phyloP scores from a whole-genome alignment of 2,329 filamentous ascomycete species.

The Botryosphaeria dothidea region DNA sequence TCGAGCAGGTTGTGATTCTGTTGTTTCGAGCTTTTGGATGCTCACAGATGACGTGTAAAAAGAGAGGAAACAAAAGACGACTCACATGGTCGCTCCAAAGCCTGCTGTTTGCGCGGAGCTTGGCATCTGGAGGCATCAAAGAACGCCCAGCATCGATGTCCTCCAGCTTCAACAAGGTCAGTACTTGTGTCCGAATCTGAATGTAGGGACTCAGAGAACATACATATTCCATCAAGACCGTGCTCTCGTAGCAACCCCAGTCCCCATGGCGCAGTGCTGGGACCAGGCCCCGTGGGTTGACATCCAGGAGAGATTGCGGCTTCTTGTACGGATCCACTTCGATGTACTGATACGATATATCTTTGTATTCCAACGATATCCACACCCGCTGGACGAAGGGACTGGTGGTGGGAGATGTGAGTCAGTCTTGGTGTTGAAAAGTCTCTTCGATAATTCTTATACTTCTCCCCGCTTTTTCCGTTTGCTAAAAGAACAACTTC shows the following conservation, averaged over 20 bases:
- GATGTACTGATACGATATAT: conserved; percentile 79
- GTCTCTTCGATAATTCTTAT: background rate
- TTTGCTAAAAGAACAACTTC: background rate
- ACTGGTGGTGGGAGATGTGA: conserved; percentile 41
- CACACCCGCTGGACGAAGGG: conserved; percentile 87
- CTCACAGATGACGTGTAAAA: too few relatives aligned
- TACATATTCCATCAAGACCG: conserved; percentile 83
- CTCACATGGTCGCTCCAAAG: conserved; percentile 77
- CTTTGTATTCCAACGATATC: conserved; percentile 83
- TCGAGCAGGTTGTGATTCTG: too few relatives aligned
- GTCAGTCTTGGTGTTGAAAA: background rate
- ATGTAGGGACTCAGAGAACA: background rate
- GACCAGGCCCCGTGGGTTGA: conserved; percentile 74
- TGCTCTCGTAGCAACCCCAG: conserved; percentile 81
- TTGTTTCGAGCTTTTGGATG: too few relatives aligned
- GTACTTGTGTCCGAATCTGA: background rate
- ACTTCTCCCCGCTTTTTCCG: too few relatives aligned
- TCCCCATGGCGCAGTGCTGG: conserved; percentile 76
- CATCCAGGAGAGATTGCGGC: conserved; percentile 68
- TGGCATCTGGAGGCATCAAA: conserved; percentile 66
- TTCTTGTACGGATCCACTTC: conserved; percentile 81
- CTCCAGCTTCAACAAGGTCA: conserved; percentile 61
- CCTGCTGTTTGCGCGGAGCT: conserved; percentile 70
- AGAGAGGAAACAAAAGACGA: background rate
- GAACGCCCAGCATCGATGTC: conserved; percentile 64